phyloP scores from a whole-genome alignment of 768 basidiomycete species.

The Podaxis carcinomalis region DNA sequence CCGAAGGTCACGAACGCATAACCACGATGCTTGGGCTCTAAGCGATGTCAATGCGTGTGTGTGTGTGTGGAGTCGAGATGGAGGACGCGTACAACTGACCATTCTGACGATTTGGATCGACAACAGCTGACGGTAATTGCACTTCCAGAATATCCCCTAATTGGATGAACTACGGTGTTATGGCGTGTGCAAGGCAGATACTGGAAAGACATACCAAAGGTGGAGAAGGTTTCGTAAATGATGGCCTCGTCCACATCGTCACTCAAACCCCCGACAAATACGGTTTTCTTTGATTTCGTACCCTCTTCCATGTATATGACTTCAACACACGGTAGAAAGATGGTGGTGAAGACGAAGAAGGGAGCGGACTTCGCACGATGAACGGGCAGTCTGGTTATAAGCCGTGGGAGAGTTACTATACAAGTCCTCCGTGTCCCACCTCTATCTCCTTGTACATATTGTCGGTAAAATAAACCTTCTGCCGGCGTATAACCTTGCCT shows the following conservation, averaged over 20 bases:
- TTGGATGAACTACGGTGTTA: slow-evolving; percentile 11
- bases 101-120: slow-evolving; percentile 60
- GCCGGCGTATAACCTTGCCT: slow-evolving; percentile 2
- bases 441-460: slow-evolving; percentile 8
- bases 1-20: slow-evolving; percentile 91
- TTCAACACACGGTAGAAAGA: slow-evolving; percentile 2
- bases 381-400: slow-evolving; percentile 19
- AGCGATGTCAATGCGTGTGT: slow-evolving; percentile 9
- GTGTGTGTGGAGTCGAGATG: neutral
- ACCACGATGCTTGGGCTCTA: slow-evolving; percentile 83
- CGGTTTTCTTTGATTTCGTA: slow-evolving; percentile 77
- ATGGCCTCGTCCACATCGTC: slow-evolving; percentile 79
- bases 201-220: slow-evolving; percentile 64
- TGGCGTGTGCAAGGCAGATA: neutral
- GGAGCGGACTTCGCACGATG: slow-evolving; percentile 36
- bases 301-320: slow-evolving; percentile 67
- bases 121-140: slow-evolving; percentile 75
- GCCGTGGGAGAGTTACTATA: slow-evolving; percentile 9
- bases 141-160: slow-evolving; percentile 92
- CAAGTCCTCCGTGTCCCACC: slow-evolving; percentile 4
- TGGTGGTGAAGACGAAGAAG: slow-evolving; percentile 23
- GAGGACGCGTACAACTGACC: slow-evolving; percentile 4
- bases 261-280: slow-evolving; percentile 79
- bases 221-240: slow-evolving; percentile 76
- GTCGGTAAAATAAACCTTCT: slow-evolving; percentile 8